Evolutionary conservation across 257 asterid species (phyloP).

Genomic region (Ligustrum vulgare): DNA sequence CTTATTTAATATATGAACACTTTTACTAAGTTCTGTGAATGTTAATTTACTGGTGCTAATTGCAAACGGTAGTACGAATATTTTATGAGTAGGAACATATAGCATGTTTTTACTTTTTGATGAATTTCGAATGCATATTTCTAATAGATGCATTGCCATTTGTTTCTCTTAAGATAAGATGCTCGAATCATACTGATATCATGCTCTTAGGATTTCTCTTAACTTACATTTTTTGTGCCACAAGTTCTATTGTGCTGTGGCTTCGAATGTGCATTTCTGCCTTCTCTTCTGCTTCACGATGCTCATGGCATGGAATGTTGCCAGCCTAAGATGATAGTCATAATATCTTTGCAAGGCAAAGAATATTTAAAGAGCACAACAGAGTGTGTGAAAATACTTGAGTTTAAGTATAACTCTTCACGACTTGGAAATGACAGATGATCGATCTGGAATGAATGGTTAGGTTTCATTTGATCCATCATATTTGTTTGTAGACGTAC

Average conservation of each 20-base stretch:
- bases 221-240: neutral
- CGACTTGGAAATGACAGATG: neutral
- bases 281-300: neutral
- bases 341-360: neutral
- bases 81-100: neutral
- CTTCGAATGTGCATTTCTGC: neutral
- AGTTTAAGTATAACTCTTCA: too few species aligned
- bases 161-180: neutral
- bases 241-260: neutral
- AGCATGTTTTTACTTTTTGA: neutral
- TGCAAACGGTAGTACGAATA: neutral
- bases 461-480: neutral
- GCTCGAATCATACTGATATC: neutral
- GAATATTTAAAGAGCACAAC: neutral
- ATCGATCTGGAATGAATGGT: neutral
- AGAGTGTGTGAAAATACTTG: neutral
- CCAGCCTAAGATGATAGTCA: neutral
- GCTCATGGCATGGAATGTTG: neutral
- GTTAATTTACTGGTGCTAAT: conserved; percentile 10
- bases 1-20: neutral
- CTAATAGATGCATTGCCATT: neutral
- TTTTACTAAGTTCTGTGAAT: neutral
- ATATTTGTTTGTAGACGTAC: neutral
- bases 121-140: neutral
- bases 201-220: neutral